A percentile compares a stretch with the other conserved stretches of the same genome.
Conservation (phyloP, 2,329 filamentous ascomycete genomes). For the Aspergillus sergii region DNA sequence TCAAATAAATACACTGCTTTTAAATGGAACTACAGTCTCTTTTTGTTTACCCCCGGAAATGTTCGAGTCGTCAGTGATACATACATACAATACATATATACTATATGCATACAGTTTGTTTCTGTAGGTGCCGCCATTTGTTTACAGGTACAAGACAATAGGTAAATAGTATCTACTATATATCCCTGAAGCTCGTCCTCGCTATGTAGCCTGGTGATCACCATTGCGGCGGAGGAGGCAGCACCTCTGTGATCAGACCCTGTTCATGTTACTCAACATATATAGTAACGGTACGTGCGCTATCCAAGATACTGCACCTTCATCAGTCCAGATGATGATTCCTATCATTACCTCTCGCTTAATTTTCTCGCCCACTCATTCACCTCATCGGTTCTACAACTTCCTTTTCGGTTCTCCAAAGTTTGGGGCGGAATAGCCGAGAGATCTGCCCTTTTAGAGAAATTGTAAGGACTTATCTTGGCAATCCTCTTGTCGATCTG, state of each 20-base stretch:
- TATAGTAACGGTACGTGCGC: not conserved
- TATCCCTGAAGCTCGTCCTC: not conserved
- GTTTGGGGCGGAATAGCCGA: not conserved
- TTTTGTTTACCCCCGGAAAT: no score
- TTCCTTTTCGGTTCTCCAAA: not conserved
- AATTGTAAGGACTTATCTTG: constrained; percentile 18
- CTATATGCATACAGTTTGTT: not conserved
- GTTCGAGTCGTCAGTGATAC: not conserved
- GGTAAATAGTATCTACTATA: not conserved
- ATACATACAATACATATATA: not conserved
- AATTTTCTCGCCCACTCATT: not conserved
- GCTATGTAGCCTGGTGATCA: not conserved
- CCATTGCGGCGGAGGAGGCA: not conserved
- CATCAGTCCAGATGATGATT: not conserved
- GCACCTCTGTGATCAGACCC: not conserved
- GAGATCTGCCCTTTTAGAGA: constrained; percentile 17
- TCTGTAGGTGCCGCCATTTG: not conserved
- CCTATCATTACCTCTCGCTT: not conserved
- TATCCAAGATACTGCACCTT: not conserved
- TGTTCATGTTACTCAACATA: not conserved
- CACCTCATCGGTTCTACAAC: not conserved
- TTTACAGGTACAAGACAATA: not conserved
- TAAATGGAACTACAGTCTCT: not conserved
- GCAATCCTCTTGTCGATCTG: constrained; percentile 19
- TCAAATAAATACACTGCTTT: not conserved